Percentiles rank a stretch among this genome's conserved stretches.
These are phyloP conservation scores for Aspergillus terreus DNA, from an alignment of 2,329 filamentous ascomycete species.

Conservation along the genomic window DNA sequence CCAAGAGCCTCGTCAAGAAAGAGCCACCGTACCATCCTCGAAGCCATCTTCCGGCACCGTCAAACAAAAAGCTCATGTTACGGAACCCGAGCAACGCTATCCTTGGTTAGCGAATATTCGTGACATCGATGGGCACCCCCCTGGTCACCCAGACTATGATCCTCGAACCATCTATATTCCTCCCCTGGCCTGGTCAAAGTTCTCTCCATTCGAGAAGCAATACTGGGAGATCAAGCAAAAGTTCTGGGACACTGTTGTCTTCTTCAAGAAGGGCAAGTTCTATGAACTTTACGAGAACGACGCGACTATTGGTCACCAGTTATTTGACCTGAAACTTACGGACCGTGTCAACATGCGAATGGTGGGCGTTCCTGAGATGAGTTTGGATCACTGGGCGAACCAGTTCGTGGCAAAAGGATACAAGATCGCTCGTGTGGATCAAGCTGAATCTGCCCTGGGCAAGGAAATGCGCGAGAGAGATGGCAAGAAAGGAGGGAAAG, in stretches of 20 bases:
- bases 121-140: conserved; percentile 78
- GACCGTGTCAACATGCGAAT: conserved; percentile 99
- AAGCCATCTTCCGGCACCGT: conserved; percentile 35
- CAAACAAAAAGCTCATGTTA: conserved; percentile 69
- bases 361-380: conserved; percentile 95
- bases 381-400: conserved; percentile 94
- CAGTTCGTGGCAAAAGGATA: conserved; percentile 97
- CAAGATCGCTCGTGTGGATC: conserved; percentile 95
- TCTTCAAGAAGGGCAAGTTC: conserved; percentile 99
- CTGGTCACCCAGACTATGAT: conserved; percentile 82
- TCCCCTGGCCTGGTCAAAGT: conserved; percentile 71
- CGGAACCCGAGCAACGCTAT: conserved; percentile 82
- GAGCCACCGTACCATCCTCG: conserved; percentile 33
- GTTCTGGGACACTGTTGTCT: conserved; percentile 94
- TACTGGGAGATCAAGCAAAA: conserved; percentile 99
- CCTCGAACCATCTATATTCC: conserved; percentile 89
- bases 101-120: conserved; percentile 81
- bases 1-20: conserved; percentile 48
- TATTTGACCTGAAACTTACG: conserved; percentile 96
- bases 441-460: conserved; percentile 89
- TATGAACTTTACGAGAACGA: conserved; percentile 98
- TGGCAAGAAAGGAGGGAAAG: conserved; percentile 54
- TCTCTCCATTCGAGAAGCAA: conserved; percentile 94
- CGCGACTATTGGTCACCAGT: conserved; percentile 89
- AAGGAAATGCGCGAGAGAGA: conserved; percentile 99